phyloP scores from a whole-genome alignment of 2,329 filamentous ascomycete genomes.

The Eurotiales sp. region DNA sequence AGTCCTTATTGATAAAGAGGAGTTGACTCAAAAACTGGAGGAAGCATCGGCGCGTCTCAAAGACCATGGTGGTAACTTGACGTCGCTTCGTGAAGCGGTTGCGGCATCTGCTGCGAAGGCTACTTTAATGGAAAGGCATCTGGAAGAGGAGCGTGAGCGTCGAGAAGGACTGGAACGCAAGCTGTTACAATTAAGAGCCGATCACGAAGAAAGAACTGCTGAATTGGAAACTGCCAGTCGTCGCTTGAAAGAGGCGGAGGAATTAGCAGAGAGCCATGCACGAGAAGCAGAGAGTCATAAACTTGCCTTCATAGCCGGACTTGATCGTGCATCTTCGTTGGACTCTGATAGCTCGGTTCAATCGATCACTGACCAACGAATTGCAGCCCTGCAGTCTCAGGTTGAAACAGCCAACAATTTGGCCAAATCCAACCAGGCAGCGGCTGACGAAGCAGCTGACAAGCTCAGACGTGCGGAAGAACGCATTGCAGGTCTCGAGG shows the following conservation, averaged over 20 bases:
- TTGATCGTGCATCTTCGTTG: constrained; percentile 64
- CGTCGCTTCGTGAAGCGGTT: constrained; percentile 72
- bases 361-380: constrained; percentile 51
- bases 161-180: constrained; percentile 74
- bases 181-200: constrained; percentile 69
- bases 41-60: constrained; percentile 64
- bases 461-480: constrained; percentile 91
- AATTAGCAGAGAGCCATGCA: constrained; percentile 80
- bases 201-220: constrained; percentile 74
- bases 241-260: constrained; percentile 78
- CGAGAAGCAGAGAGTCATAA: constrained; percentile 84
- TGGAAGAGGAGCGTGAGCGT: constrained; percentile 71
- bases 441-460: constrained; percentile 81
- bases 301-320: constrained; percentile 73
- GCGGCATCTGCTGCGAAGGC: constrained; percentile 74
- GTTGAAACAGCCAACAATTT: constrained; percentile 72
- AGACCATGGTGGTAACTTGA: constrained; percentile 68
- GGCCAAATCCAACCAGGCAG: constrained; percentile 82
- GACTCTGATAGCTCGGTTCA: constrained; percentile 34
- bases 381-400: constrained; percentile 73
- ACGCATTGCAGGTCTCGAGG: constrained; percentile 90
- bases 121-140: constrained; percentile 69
- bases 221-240: constrained; percentile 74
- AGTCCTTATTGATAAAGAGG: constrained; percentile 80
- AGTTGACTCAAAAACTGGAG: constrained; percentile 65